Evolutionary conservation across 1,284 basidiomycete species (phyloP), one percentile per base, ranked within the genome.

Genomic region (Tilletiopsis washingtonensis): DNA sequence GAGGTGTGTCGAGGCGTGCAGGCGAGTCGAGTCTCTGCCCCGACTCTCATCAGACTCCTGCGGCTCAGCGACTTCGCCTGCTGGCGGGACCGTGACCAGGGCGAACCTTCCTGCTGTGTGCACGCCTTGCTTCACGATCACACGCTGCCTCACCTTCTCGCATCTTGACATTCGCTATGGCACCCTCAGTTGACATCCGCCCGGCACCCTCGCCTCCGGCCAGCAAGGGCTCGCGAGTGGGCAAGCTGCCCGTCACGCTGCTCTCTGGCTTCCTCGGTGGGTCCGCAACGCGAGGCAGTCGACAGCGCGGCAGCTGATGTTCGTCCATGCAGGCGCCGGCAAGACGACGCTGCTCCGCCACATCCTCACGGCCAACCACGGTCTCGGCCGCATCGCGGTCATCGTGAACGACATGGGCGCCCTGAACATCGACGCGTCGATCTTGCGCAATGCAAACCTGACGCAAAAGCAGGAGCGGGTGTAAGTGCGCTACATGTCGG

Each of bases 371-470:
- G 73, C 65, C 29, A 71, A 76, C 34, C 77, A 78, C 43, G 75
- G 75, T 3, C 53, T 76, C 24, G 29, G 29, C n/a, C 65, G 74
- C 34, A 71, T 75, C 41, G 74, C 61, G 7, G 71, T 76, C 15
- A 75, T 78, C 32, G 75, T 78, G 32, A 78, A 78, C 59, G 77
- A 78, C 54, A 76, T 78, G 66, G 75, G 69, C 20, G 56, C 53
- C 7, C 58, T 74, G 42, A 75, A 77, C 59, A 77, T 77, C 54
- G 76, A 77, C 52, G 75, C 76, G 0, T 63, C 74, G 0, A 59
- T 77, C 9, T 57, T 78, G 40, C 62, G 61, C 17, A 74, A 74
- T 26, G 75, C 77, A 56, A 69, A 75, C 39, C 61, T 77, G 26
- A 74, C 72, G 4, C 73, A 76, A 48, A 67, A 68, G 38, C 71